Evolutionary conservation across 1,284 basidiomycete genomes (phyloP).

Genomic region (Golubevia sp.): DNA sequence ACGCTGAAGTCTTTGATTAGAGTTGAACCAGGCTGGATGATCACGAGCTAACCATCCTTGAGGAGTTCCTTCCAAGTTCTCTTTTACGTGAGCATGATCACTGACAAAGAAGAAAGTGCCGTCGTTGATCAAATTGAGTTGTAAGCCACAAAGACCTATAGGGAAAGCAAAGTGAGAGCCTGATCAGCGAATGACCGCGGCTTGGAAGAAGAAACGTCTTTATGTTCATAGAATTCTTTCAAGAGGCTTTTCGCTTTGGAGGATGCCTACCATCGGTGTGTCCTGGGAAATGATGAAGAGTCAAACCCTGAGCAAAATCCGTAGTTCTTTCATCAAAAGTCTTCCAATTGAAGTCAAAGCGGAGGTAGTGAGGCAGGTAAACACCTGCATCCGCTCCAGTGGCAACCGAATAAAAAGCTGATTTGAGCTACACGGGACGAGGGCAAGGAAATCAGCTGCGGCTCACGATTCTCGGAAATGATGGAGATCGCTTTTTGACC

Average conservation of each 20-base stretch:
- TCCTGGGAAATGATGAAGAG: conserved; percentile 46
- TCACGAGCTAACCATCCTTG: conserved; percentile 45
- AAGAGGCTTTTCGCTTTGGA: too few relatives aligned
- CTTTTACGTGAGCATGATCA: conserved; percentile 31
- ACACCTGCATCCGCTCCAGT: conserved; percentile 44
- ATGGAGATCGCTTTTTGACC: too few relatives aligned
- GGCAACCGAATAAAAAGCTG: conserved; percentile 38
- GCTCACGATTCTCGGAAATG: too few relatives aligned
- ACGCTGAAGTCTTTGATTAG: conserved; percentile 35
- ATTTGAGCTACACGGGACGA: too few relatives aligned
- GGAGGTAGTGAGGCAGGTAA: conserved; percentile 39
- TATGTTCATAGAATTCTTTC: too few relatives aligned
- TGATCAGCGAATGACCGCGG: too few relatives aligned
- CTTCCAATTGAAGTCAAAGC: conserved; percentile 46
- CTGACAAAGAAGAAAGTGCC: conserved; percentile 27
- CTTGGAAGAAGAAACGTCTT: too few relatives aligned
- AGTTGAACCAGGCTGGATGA: conserved; percentile 43
- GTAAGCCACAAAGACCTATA: conserved; percentile 38
- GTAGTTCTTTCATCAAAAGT: conserved; percentile 41
- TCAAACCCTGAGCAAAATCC: conserved; percentile 45
- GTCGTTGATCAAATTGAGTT: conserved; percentile 36
- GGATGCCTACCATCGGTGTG: conserved; percentile 42
- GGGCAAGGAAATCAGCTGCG: too few relatives aligned
- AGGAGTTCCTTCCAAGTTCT: conserved; percentile 36
- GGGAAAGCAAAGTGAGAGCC: too few relatives aligned